phyloP scores from a whole-genome alignment of 2,329 filamentous ascomycete genomes.

The Hirsutella rhossiliensis region DNA sequence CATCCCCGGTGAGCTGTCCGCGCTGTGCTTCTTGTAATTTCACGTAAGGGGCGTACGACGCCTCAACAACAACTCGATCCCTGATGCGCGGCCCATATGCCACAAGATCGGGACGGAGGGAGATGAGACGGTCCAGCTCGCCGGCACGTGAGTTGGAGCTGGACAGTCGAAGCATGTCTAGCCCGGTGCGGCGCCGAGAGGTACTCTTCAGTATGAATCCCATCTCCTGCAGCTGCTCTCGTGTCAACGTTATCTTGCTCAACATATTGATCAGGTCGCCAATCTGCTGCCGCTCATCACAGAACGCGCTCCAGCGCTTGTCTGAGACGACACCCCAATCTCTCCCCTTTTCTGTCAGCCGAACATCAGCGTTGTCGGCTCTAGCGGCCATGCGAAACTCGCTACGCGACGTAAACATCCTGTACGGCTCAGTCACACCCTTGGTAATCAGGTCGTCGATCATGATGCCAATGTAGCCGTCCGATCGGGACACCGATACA shows the following conservation, averaged over 20 bases:
- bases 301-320: constrained; percentile 61
- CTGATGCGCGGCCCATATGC: constrained; percentile 47
- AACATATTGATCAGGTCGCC: constrained; percentile 52
- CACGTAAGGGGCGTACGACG: constrained; percentile 78
- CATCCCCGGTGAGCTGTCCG: constrained; percentile 61
- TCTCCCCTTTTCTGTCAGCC: constrained; percentile 70
- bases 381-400: constrained; percentile 90
- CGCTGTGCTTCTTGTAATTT: constrained; percentile 56
- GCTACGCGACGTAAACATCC: constrained; percentile 94
- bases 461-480: constrained; percentile 98
- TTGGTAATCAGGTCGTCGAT: constrained; percentile 96
- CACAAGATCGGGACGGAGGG: constrained; percentile 42
- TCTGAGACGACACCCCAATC: constrained; percentile 69
- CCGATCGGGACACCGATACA: constrained; percentile 62
- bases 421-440: constrained; percentile 90
- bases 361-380: constrained; percentile 85
- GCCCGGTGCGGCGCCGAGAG: constrained; percentile 54
- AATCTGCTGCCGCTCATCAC: constrained; percentile 54
- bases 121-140: constrained; percentile 40
- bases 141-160: constrained; percentile 30
- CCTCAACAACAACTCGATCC: constrained; percentile 66
- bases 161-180: constrained; percentile 65
- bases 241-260: constrained; percentile 40
- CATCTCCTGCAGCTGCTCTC: constrained; percentile 53
- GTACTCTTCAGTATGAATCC: constrained; percentile 62